Base-by-base conservation (phyloP, 1,284 basidiomycete species). In the Golubevia sp. region DNA sequence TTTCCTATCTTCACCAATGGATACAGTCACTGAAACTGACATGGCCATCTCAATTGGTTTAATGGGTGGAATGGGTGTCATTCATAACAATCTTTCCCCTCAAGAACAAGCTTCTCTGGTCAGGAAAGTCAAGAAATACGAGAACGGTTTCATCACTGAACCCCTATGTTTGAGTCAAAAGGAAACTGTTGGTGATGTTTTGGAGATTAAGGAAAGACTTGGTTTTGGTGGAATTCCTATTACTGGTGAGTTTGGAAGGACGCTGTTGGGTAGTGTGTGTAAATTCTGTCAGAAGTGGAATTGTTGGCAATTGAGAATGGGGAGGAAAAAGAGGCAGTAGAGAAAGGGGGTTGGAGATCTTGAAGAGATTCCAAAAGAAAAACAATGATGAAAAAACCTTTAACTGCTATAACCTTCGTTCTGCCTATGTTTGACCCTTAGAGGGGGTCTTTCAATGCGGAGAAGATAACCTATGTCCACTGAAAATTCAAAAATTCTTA, bases 201-300 rank as follows among this genome's bases (percentile, higher is more conserved):
- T 97, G 58, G 92, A 94, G 67, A 92, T 98, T 86, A 99, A 99
- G 86, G 90, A 90, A 61, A 88, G 90, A 58, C 90, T 94, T 49
- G 97, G 97, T 1, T 99, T 97, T 85, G 94, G 93, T 76, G 97
- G 96, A 73, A 96, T 99, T 67, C 97, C 97, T 60, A 94, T 99
- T 84, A 99, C 96, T 63, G 93, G 95, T 94, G 84, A 85, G 88
- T 87, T 11, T 26, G 26, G 11, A 13, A 23, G 50, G 13, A n/a
- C n/a, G n/a, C n/a, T n/a, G n/a, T n/a, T n/a, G n/a, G n/a, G n/a
- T n/a, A n/a, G n/a, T n/a, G n/a, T n/a, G n/a, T n/a, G n/a, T n/a
- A n/a, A n/a, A n/a, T n/a, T n/a, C n/a, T n/a, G n/a, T n/a, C n/a
- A n/a, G n/a, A n/a, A n/a, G n/a, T n/a, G n/a, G n/a, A n/a, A n/a